Base-by-base conservation (phyloP, 2,329 filamentous ascomycete species). In the Cylindrodendrum hubeiense region DNA sequence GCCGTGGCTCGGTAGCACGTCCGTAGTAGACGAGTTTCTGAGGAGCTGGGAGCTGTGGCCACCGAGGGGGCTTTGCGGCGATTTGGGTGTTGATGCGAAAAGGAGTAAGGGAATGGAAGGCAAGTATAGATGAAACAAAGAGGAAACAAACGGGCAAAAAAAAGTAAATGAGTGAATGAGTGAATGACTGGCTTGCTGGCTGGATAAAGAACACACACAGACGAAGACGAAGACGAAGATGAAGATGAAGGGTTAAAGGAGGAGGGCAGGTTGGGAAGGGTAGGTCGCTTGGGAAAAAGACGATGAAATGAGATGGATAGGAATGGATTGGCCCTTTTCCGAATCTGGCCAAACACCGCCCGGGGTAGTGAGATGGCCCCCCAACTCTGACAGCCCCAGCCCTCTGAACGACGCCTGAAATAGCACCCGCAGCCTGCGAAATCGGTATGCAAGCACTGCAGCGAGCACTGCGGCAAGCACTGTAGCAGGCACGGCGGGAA, bases 331-430 rank as follows among this genome's bases (percentile, higher is more conserved):
- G 47, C 12, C 47, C 28, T 30, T 39, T 50, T 33, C 47, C 47
- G 47, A 33, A 50, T 50, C 19, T 28, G 47, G 47, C 47, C 47
- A 50, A 19, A 50, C 30, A 50, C 28, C 47, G 26, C 37, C 60
- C 60, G 30, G 53, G 53, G 51, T 55, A 46, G 26, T 19, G 37
- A 62, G 50, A 62, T 50, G 51, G 30, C 43, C 28, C 50, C 30
- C 49, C 44, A 28, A 47, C 26, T 10, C 44, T 15, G 19, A 12
- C 41, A 24, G 19, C 19, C 39, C 39, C 9, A 9, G 19, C n/a
- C 7, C 8, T 21, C 41, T 44, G 7, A 5, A 24, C 41, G 28
- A 44, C 8, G 21, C 19, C 41, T 28, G 44, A 15, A 47, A 47
- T 9, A 26, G 24, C 43, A 46, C 22, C 43, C 21, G 12, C 5